Evolutionary conservation across 257 asterid species (phyloP).

Genomic region (Osmanthus fragrans): DNA sequence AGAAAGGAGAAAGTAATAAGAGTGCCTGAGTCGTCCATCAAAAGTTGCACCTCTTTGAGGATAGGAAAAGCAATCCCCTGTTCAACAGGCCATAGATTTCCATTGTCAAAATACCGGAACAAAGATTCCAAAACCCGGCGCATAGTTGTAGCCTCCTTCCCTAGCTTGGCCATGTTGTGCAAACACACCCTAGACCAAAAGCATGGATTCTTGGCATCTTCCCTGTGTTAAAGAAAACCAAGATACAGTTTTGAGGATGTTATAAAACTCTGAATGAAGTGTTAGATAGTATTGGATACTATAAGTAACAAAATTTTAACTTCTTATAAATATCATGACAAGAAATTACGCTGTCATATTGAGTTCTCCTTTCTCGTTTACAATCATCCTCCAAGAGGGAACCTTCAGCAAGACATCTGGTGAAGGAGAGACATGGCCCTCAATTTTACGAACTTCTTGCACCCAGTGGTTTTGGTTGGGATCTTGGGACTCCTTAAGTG

Average conservation of each 20-base stretch:
- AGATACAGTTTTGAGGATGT: constrained; percentile 11
- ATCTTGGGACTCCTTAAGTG: constrained; percentile 52
- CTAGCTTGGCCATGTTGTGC: constrained; percentile 91
- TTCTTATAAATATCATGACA: constrained; percentile 10
- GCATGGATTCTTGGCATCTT: constrained; percentile 70
- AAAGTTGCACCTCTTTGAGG: constrained; percentile 82
- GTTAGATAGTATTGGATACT: background rate
- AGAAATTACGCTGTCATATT: constrained; percentile 69
- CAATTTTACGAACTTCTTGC: constrained; percentile 69
- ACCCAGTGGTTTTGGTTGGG: constrained; percentile 49
- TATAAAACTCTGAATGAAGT: background rate
- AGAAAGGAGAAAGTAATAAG: background rate
- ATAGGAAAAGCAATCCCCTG: constrained; percentile 83
- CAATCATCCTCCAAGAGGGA: constrained; percentile 71
- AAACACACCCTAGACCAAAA: constrained; percentile 95
- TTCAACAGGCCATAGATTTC: constrained; percentile 70
- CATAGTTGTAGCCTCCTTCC: constrained; percentile 96
- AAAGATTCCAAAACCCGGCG: constrained; percentile 94
- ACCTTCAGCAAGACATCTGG: constrained; percentile 47
- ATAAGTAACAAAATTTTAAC: background rate
- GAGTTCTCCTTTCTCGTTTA: constrained; percentile 79
- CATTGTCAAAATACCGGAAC: constrained; percentile 81
- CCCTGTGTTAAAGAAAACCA: constrained; percentile 47
- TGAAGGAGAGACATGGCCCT: constrained; percentile 56
- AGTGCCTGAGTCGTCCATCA: constrained; percentile 83